Conservation (phyloP, 106 monocot genomes). For the Dendrobium officinale region DNA sequence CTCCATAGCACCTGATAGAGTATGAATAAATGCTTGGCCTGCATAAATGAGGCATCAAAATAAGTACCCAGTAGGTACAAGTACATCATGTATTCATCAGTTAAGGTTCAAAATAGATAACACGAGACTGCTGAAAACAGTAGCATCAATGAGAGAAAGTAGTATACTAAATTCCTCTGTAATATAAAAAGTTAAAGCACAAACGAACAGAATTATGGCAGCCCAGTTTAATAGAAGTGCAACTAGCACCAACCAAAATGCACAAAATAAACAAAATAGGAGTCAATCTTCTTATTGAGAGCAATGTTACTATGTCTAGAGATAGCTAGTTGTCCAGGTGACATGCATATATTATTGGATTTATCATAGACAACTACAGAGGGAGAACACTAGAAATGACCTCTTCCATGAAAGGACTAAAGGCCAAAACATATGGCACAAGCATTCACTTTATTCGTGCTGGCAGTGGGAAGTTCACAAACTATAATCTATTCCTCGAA, state of each 20-base stretch:
- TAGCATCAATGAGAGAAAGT: neutral
- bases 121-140: neutral
- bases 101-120: neutral
- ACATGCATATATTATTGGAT: too few relatives aligned
- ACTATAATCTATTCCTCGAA: too few relatives aligned
- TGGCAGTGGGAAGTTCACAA: too few relatives aligned
- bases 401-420: too few relatives aligned
- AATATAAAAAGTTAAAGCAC: neutral
- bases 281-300: too few relatives aligned
- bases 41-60: slow-evolving; percentile 7
- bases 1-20: slow-evolving; percentile 54
- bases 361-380: too few relatives aligned
- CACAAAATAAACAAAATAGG: neutral
- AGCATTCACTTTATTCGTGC: too few relatives aligned
- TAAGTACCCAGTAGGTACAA: neutral
- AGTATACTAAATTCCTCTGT: neutral
- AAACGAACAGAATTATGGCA: neutral
- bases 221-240: neutral
- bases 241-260: neutral
- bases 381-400: too few relatives aligned
- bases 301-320: too few relatives aligned
- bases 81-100: neutral
- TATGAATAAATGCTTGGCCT: slow-evolving; percentile 45
- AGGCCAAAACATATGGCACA: too few relatives aligned
- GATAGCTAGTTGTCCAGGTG: too few relatives aligned